These are phyloP conservation scores for Boletus calvinii DNA, from an alignment of 1,284 basidiomycete genomes.

Conservation along the genomic window DNA sequence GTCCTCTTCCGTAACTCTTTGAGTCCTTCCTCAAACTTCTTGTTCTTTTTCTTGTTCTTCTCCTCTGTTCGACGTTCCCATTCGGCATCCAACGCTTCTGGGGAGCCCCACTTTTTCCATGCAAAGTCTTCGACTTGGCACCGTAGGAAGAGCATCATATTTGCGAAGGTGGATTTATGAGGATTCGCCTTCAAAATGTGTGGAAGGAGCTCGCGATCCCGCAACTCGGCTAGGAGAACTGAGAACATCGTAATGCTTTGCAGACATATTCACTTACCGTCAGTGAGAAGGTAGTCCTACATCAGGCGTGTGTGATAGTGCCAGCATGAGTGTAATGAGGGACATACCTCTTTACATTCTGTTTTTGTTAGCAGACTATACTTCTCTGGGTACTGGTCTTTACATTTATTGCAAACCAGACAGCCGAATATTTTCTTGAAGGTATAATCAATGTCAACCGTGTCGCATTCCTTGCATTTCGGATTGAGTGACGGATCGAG, in stretches of 20 bases:
- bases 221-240: slow-evolving; percentile 71
- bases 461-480: slow-evolving; percentile 79
- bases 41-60: slow-evolving; percentile 90
- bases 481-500: slow-evolving; percentile 73
- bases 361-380: slow-evolving; percentile 98
- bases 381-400: slow-evolving; percentile 85
- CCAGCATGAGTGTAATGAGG: background rate
- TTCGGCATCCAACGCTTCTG: slow-evolving; percentile 88
- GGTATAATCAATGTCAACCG: slow-evolving; percentile 82
- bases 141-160: slow-evolving; percentile 99
- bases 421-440: slow-evolving; percentile 81
- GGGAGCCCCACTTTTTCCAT: slow-evolving; percentile 96
- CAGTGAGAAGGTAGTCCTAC: slow-evolving; percentile 88
- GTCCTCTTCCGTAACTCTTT: slow-evolving; percentile 82
- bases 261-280: slow-evolving; percentile 51
- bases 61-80: slow-evolving; percentile 78
- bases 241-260: background rate
- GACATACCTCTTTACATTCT: slow-evolving; percentile 88
- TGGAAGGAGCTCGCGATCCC: slow-evolving; percentile 88
- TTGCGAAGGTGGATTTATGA: slow-evolving; percentile 94
- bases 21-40: slow-evolving; percentile 88
- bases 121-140: slow-evolving; percentile 96
- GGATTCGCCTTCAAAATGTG: slow-evolving; percentile 96
- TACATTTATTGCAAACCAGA: slow-evolving; percentile 86
- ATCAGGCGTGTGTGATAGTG: slow-evolving; percentile 5